Conservation (phyloP, 306 rosid genomes). For the Lablab purpureus region DNA sequence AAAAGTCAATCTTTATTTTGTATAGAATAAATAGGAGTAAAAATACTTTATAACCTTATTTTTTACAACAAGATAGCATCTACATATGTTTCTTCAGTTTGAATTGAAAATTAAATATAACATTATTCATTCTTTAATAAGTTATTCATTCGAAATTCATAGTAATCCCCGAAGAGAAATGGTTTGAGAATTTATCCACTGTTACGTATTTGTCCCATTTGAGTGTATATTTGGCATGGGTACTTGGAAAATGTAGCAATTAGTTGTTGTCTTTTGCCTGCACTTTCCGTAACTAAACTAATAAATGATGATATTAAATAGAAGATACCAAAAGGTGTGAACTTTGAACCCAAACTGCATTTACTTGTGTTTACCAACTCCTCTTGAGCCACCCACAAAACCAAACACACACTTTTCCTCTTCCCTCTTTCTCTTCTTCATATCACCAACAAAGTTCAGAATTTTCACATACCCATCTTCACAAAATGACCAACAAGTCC, state of each 20-base stretch:
- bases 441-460: background rate
- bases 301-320: constrained; percentile 10
- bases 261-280: background rate
- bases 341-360: constrained; percentile 26
- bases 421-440: background rate
- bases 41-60: no score
- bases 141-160: no score
- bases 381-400: constrained; percentile 42
- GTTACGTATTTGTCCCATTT: background rate
- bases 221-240: background rate
- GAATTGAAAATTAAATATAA: no score
- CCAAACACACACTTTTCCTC: background rate
- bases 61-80: no score
- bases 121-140: no score
- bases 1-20: no score
- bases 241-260: background rate
- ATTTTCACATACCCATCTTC: background rate
- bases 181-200: background rate
- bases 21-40: no score
- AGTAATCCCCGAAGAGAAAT: no score
- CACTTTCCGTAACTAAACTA: background rate
- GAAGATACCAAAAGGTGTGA: constrained; percentile 17
- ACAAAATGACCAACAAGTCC: constrained; percentile 68
- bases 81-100: no score
- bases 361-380: constrained; percentile 50